Base-by-base conservation (phyloP, 2,329 filamentous ascomycete species). In the Colletotrichum euphorbiae region DNA sequence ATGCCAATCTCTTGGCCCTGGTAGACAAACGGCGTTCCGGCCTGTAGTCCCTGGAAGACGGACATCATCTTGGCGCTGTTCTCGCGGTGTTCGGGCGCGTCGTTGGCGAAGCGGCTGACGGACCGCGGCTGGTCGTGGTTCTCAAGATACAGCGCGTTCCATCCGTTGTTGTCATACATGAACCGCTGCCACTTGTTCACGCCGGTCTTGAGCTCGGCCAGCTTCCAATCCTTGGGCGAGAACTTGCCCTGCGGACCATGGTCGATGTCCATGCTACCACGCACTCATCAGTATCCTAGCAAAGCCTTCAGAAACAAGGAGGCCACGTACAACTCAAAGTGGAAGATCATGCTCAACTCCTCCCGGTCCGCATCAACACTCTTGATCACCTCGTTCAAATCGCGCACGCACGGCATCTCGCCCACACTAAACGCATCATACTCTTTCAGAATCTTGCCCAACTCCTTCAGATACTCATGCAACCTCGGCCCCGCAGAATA, bases 321-420 rank as follows among this genome's bases (percentile, higher is more conserved):
- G 2, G 3, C 43, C 21, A 75, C 81, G 73, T 72, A 85, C 83
- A 88, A 80, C 65, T 92, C 90, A 74, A 93, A 93, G 72, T 91
- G 87, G 77, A 93, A 92, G 40, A 92, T 89, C 89, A 92, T 92
- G 75, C 86, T 89, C 50, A 92, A 78, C 74, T 92, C 89, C 36
- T 83, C 82, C 15, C 85, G 82, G 57, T 87, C 84, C 21, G 82
- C 84, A 3, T 82, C 82, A 2, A 92, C 89, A 6, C 79, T 80
- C 67, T 80, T 79, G 66, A 84, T 82, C 36, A 84, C 67, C 71
- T 83, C 78, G 11, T 76, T 72, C 45, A 80, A 78, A 54, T 82
- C 80, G n/a, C 78, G 74, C 15, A 82, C 78, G 61, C 79, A 81
- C 3, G 83, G 83, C 78, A 85, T 84, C 76, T 86, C 84, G 11